A percentile compares a stretch with the other conserved stretches of the same genome.
These are phyloP conservation scores for Fusarium albosuccineum DNA, from an alignment of 2,329 filamentous ascomycete species.

Conservation along the genomic window DNA sequence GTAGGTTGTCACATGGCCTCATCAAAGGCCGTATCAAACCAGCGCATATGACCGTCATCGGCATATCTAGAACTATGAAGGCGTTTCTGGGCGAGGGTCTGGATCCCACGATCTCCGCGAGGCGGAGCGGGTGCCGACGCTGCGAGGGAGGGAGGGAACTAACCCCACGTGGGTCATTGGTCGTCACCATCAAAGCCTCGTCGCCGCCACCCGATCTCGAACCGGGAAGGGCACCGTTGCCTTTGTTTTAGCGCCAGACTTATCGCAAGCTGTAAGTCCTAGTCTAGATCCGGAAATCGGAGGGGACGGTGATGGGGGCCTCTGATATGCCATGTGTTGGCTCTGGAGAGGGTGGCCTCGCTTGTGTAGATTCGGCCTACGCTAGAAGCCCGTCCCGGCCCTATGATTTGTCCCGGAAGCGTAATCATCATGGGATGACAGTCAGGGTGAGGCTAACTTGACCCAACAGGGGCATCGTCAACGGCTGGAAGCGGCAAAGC, in stretches of 20 bases:
- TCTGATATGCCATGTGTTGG: constrained; percentile 13
- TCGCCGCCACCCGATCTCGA: not conserved
- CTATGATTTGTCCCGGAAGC: constrained; percentile 2
- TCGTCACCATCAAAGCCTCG: not conserved
- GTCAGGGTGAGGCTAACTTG: not conserved
- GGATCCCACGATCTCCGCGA: constrained; percentile 4
- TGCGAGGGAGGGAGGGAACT: not conserved
- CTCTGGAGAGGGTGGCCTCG: constrained; percentile 14
- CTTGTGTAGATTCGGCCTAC: not conserved
- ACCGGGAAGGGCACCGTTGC: constrained; percentile 35
- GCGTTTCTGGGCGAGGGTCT: constrained; percentile 10
- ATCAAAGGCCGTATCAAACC: constrained; percentile 6
- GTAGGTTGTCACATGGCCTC: constrained; percentile 29
- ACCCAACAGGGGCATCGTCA: not conserved
- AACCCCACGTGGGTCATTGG: constrained; percentile 20
- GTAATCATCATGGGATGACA: not conserved
- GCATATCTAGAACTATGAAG: constrained; percentile 9
- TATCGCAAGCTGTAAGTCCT: constrained; percentile 10
- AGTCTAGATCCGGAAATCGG: constrained; percentile 13
- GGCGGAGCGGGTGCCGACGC: constrained; percentile 32
- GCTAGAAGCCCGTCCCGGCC: constrained; percentile 23
- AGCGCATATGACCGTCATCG: constrained; percentile 19
- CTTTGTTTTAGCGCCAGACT: constrained; percentile 15
- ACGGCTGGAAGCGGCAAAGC: not conserved
- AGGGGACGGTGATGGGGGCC: not conserved